These are phyloP conservation scores for Chytriomyces sp. DNA, from an alignment of 192 early-diverging fungal species.

Conservation along the genomic window DNA sequence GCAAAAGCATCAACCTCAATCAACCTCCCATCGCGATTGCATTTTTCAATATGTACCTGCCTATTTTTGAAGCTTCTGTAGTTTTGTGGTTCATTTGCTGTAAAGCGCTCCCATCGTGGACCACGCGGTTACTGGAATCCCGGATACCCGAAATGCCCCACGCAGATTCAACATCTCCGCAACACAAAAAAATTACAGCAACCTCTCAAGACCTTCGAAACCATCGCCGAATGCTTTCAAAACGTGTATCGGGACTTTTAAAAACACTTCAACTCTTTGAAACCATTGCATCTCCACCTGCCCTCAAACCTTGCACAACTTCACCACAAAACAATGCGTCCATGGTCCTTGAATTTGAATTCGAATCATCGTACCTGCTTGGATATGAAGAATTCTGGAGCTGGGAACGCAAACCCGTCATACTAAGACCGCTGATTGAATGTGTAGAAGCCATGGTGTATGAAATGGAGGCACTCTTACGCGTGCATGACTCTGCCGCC, in stretches of 20 bases:
- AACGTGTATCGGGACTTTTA: neutral
- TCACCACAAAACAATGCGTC: neutral
- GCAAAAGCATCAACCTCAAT: neutral
- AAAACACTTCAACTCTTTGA: neutral
- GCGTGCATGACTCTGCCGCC: too few relatives aligned
- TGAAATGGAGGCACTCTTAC: neutral
- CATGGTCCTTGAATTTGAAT: neutral
- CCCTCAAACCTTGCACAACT: neutral
- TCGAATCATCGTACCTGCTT: too few relatives aligned
- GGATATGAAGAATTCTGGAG: too few relatives aligned
- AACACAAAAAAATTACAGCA: neutral
- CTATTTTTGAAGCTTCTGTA: conserved; percentile 5
- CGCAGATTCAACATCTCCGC: neutral
- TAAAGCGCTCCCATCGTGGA: neutral
- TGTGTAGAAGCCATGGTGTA: neutral
- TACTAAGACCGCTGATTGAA: neutral
- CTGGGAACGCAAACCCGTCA: neutral
- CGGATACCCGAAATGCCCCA: neutral
- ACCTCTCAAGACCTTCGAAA: neutral
- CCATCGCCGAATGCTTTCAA: neutral
- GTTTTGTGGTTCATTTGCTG: conserved; percentile 21
- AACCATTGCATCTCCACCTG: neutral
- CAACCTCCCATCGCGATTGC: neutral
- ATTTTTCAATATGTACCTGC: neutral
- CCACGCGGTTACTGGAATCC: neutral